Evolutionary conservation across 2,329 filamentous ascomycete species (phyloP), one percentile per base, ranked within the genome.

Genomic region (Diaporthe eres): DNA sequence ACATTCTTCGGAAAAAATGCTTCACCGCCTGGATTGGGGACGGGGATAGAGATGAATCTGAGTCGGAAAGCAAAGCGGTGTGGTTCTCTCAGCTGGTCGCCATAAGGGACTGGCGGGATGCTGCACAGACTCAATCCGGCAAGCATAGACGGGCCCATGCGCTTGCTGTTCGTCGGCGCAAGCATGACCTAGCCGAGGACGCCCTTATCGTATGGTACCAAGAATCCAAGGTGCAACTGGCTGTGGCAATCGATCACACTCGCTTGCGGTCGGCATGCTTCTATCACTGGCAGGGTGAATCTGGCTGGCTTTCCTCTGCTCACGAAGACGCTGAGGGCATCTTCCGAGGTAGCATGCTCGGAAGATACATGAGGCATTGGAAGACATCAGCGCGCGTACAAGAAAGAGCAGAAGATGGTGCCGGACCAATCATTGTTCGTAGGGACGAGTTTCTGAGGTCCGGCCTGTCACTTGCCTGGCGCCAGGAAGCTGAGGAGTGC

Each of bases 11-110:
- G 74, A 91, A 90, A 17, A 90, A 90, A 74, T 92, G 92, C 77
- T 95, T 94, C 82, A 90, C 90, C 75, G 91, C 91, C 10, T 95
- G 93, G 93, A 88, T 90, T 37, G 88, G 91, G 75, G 90, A 94
- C 73, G 93, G 92, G 0, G 86, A 75, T 22, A 73, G 47, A 44
- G 75, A 77, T 22, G 75, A 75, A 58, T 73, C 87, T 1, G 87
- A 91, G 68, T 92, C 93, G 78, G 88, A 91, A 58, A 79, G 85
- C 55, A 90, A 89, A 78, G 87, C 87, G 19, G 84, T 85, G 31
- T 85, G 77, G 53, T 82, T 84, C 37, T 74, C 78, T 34, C 76
- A 82, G 17, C 74, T 76, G 55, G 74, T 81, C n/a, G 77, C 78
- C 8, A 77, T 83, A 4, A 77, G 79, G 61, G 79, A 77, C 60